Conservation (phyloP, 768 basidiomycete species). For the Boletus barrowsii region DNA sequence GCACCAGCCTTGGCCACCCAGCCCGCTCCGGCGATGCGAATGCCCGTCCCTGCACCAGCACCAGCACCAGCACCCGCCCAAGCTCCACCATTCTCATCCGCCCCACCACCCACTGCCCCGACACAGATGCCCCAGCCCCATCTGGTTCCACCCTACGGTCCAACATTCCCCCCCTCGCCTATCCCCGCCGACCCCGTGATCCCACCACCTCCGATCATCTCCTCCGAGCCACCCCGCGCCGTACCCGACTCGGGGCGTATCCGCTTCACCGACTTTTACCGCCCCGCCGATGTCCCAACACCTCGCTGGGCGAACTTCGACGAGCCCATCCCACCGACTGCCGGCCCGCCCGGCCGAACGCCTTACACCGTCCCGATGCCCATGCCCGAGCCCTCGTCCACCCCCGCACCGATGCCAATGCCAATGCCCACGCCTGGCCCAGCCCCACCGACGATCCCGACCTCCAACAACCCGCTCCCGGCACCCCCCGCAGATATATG, state of each 20-base stretch:
- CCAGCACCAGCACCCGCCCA: not conserved
- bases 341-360: constrained; percentile 10
- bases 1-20: constrained; percentile 1
- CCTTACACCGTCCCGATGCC: constrained; percentile 4
- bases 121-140: constrained; percentile 22
- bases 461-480: constrained; percentile 56
- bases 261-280: constrained; percentile 31
- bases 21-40: constrained; percentile 7
- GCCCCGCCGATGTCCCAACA: constrained; percentile 11
- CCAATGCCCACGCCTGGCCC: not conserved
- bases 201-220: constrained; percentile 20
- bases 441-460: not conserved
- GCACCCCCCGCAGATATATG: constrained; percentile 60
- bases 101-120: not conserved
- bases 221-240: constrained; percentile 6
- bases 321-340: constrained; percentile 3
- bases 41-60: constrained; percentile 10
- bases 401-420: constrained; percentile 4
- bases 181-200: constrained; percentile 12
- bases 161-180: constrained; percentile 17
- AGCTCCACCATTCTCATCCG: not conserved
- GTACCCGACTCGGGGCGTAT: constrained; percentile 14
- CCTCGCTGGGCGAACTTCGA: not conserved
- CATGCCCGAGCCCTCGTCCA: constrained; percentile 2
- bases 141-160: not conserved